phyloP scores from a whole-genome alignment of 257 asterid species.

The Apocynum venetum region DNA sequence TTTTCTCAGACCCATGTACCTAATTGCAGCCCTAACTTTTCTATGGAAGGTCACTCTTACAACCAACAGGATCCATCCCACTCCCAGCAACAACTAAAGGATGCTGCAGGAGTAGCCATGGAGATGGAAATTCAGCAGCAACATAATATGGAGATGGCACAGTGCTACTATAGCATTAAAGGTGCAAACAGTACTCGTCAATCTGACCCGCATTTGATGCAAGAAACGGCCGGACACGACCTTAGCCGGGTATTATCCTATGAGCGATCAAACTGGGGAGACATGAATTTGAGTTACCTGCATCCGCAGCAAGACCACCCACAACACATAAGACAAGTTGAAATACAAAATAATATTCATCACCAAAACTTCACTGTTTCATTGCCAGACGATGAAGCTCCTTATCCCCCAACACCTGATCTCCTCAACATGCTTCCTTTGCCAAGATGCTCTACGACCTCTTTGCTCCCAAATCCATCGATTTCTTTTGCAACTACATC shows the following conservation, averaged over 20 bases:
- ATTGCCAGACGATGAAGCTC: slow-evolving; percentile 28
- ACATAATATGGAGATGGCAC: slow-evolving; percentile 38
- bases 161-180: slow-evolving; percentile 32
- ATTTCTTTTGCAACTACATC: slow-evolving; percentile 29
- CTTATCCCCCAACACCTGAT: slow-evolving; percentile 45
- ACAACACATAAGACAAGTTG: slow-evolving; percentile 21
- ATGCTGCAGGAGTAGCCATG: slow-evolving; percentile 28
- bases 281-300: slow-evolving; percentile 27
- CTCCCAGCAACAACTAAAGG: slow-evolving; percentile 19
- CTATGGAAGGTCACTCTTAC: slow-evolving; percentile 43
- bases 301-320: slow-evolving; percentile 23
- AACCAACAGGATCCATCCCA: slow-evolving; percentile 26
- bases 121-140: slow-evolving; percentile 69
- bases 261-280: slow-evolving; percentile 50
- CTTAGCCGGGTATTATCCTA: slow-evolving; percentile 19
- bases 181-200: slow-evolving; percentile 5
- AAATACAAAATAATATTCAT: slow-evolving; percentile 23
- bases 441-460: slow-evolving; percentile 46
- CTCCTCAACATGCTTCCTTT: slow-evolving; percentile 64
- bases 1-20: slow-evolving; percentile 38
- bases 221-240: slow-evolving; percentile 21
- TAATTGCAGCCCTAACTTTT: slow-evolving; percentile 31
- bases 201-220: slow-evolving; percentile 18
- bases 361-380: slow-evolving; percentile 29
- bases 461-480: slow-evolving; percentile 46